Evolutionary conservation across 345 rosid genomes (phyloP).

Genomic region (Xanthoceras sorbifolium): DNA sequence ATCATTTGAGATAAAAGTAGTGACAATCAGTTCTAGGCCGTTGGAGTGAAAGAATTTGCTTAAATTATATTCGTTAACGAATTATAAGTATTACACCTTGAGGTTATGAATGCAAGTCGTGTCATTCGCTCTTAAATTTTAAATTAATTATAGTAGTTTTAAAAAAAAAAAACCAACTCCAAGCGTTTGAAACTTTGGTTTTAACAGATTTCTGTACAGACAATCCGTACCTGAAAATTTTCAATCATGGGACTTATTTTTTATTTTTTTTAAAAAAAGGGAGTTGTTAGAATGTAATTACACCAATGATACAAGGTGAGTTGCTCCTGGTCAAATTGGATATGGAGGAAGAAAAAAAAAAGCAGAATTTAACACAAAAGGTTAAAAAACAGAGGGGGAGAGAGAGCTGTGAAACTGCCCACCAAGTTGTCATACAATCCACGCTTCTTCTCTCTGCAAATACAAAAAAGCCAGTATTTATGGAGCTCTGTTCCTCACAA

Average conservation of each 20-base stretch:
- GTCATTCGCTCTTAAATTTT: no score
- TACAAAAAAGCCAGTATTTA: conserved; percentile 43
- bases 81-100: no score
- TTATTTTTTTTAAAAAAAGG: not conserved
- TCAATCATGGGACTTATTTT: no score
- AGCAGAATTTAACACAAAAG: not conserved
- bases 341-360: not conserved
- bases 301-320: not conserved
- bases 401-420: conserved; percentile 25
- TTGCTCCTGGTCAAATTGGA: conserved; percentile 35
- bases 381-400: conserved; percentile 3
- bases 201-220: no score
- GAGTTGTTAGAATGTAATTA: conserved; percentile 4
- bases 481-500: conserved; percentile 18
- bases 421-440: conserved; percentile 40
- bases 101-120: no score
- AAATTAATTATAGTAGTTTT: no score
- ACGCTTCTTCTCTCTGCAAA: conserved; percentile 36
- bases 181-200: no score
- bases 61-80: no score
- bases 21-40: no score
- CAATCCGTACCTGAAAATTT: not conserved
- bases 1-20: no score
- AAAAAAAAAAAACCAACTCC: no score
- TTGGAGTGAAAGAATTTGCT: no score